phyloP scores from a whole-genome alignment of 257 asterid genomes.

The Nicotiana benthamiana region DNA sequence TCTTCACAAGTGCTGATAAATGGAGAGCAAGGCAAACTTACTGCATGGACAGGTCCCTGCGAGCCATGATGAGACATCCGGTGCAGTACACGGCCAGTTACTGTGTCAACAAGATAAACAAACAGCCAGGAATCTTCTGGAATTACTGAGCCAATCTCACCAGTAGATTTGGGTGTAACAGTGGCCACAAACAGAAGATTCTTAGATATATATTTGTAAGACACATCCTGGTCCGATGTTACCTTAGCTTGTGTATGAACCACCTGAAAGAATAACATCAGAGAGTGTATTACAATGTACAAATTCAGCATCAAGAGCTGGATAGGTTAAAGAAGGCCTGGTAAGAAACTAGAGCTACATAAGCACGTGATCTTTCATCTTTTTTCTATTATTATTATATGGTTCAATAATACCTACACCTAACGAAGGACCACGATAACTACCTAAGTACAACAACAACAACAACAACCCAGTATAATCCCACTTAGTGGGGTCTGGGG shows the following conservation, averaged over 20 bases:
- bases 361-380: background rate
- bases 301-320: background rate
- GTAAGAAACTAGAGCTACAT: background rate
- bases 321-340: background rate
- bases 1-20: background rate
- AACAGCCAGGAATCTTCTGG: slow-evolving; percentile 80
- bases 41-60: slow-evolving; percentile 86
- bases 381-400: too few relatives aligned
- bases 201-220: slow-evolving; percentile 80
- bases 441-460: too few relatives aligned
- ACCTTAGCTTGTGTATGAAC: slow-evolving; percentile 96
- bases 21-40: slow-evolving; percentile 32
- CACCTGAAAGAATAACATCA: slow-evolving; percentile 40
- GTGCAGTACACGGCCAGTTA: slow-evolving; percentile 83
- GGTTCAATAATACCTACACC: background rate
- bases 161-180: slow-evolving; percentile 72
- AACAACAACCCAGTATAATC: too few relatives aligned
- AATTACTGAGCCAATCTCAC: slow-evolving; percentile 73
- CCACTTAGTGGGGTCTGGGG: too few relatives aligned
- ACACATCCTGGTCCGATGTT: slow-evolving; percentile 84
- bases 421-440: background rate
- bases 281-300: background rate
- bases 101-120: slow-evolving; percentile 72
- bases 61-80: slow-evolving; percentile 88
- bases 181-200: slow-evolving; percentile 81